phyloP scores from a whole-genome alignment of 1,139 yeast species.

The Arxiozyma slooffiae region DNA sequence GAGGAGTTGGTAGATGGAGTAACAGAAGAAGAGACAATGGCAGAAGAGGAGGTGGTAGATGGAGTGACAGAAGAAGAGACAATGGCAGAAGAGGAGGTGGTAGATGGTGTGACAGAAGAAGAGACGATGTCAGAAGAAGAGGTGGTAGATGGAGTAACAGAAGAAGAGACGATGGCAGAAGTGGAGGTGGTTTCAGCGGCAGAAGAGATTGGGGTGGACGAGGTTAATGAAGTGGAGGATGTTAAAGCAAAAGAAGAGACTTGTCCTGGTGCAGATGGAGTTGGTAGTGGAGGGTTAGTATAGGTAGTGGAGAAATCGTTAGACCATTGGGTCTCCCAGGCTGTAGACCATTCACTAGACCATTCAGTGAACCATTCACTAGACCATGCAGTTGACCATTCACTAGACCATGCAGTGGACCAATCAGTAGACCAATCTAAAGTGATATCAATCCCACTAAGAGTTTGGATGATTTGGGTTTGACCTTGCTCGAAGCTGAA shows the following conservation, averaged over 20 bases:
- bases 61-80: not conserved
- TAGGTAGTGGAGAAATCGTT: not conserved
- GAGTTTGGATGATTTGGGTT: too few species aligned
- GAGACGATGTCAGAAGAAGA: not conserved
- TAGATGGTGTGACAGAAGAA: not conserved
- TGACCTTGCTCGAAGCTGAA: too few species aligned
- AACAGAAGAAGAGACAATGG: not conserved
- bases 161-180: not conserved
- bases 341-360: too few species aligned
- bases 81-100: not conserved
- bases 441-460: too few species aligned
- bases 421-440: too few species aligned
- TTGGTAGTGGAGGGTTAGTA: conserved; percentile 1
- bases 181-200: conserved; percentile 2
- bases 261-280: conserved; percentile 1
- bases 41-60: not conserved
- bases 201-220: not conserved
- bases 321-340: too few species aligned
- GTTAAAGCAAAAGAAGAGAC: not conserved
- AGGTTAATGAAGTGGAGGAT: not conserved
- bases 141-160: not conserved
- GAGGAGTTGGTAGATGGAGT: not conserved
- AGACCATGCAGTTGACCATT: too few species aligned
- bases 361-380: too few species aligned
- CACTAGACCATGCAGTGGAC: too few species aligned